Evolutionary conservation across 2,329 filamentous ascomycete species (phyloP), one percentile per base, ranked within the genome.

Genomic region (Pezicula carpinea): DNA sequence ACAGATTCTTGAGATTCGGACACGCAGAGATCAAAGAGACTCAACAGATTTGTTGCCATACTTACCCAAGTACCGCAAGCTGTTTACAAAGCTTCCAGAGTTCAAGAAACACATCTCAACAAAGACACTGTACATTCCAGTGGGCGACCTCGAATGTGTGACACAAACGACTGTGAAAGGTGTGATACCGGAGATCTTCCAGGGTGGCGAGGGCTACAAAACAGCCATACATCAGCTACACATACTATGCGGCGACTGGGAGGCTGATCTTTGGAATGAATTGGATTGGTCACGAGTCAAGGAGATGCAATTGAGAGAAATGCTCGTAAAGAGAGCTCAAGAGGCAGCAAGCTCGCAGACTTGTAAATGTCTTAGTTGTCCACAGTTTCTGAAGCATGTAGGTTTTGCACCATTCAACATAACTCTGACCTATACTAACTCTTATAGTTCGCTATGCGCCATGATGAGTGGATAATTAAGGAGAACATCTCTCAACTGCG

Each of bases 391-490:
- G 52, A 92, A 95, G 67, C 93, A 99, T 65, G 87, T 90, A 71
- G 76, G 86, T 53, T 35, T 11, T 11, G 15, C 7, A 15, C n/a
- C 17, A 10, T 29, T 41, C 21, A 14, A n/a, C 15, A 6, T 19
- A 29, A 10, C 10, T 23, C 8, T 11, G n/a, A 35, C 7, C 22
- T 13, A 33, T 51, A 19, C 40, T 53, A 43, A 52, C 54, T 29
- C 46, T 47, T 49, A 4, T 44, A 92, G 86, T 96, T 93, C 64
- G 87, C 90, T 52, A 95, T 96, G 87, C 88, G 91, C 61, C 90
- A 99, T 62, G 89, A 96, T 62, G 88, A 96, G 68, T 97, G 92
- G 90, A 77, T 95, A 39, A 89, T 99, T 65, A 89, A 93, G 64
- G 90, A 96, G 64, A 91, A 95, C 59, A 96, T 99, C 58, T 80